A percentile compares a stretch with the other conserved stretches of the same genome.
Conservation (phyloP, 768 basidiomycete species). For the Clavulina sp. region DNA sequence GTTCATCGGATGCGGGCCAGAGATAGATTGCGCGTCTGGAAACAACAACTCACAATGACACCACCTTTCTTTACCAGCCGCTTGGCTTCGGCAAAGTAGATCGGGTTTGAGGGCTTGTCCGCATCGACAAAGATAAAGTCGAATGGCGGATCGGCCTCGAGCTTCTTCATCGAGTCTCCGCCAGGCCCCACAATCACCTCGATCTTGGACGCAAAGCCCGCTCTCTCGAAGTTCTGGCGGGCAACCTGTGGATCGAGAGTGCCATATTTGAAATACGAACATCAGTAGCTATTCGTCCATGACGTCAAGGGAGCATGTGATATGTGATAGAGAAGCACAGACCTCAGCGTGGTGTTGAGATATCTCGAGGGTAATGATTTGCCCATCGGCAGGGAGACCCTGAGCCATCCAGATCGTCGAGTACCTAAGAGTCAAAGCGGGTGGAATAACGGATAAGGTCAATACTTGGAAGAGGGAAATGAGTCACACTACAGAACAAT, state of each 20-base stretch:
- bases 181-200: constrained; percentile 33
- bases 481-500: no score
- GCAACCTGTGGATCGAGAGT: constrained; percentile 28
- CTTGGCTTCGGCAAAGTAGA: constrained; percentile 44
- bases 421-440: constrained; percentile 10
- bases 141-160: constrained; percentile 34
- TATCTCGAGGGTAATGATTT: constrained; percentile 19
- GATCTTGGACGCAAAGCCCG: constrained; percentile 33
- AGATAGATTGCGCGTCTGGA: no score
- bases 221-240: constrained; percentile 34
- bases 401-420: constrained; percentile 20
- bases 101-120: constrained; percentile 37
- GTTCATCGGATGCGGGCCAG: no score
- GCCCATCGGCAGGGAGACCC: constrained; percentile 18
- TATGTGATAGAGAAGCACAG: no score
- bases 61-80: constrained; percentile 41
- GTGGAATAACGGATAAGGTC: neutral
- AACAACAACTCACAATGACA: no score
- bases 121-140: constrained; percentile 61
- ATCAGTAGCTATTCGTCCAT: neutral
- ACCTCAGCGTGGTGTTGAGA: constrained; percentile 17
- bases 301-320: no score
- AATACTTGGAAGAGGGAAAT: neutral
- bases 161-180: constrained; percentile 28
- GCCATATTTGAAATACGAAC: neutral